Percentiles rank a stretch among this genome's conserved stretches.
Conservation (phyloP, 2,329 filamentous ascomycete genomes). For the Exophiala spinifera region DNA sequence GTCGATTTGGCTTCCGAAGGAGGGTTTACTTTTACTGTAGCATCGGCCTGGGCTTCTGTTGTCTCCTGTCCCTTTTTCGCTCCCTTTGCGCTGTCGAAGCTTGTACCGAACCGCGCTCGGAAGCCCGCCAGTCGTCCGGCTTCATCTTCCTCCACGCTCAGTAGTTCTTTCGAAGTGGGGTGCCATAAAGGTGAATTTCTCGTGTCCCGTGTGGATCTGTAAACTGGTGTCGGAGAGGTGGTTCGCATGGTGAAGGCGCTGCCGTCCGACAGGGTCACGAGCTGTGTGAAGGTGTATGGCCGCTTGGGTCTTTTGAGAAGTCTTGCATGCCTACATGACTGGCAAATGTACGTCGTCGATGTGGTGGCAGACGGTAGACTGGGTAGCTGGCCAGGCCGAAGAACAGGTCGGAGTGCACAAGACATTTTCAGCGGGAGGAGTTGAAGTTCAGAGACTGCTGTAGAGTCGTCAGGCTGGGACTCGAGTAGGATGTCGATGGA, state of each 20-base stretch:
- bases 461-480: background rate
- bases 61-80: slow-evolving; percentile 32
- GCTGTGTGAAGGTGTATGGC: slow-evolving; percentile 96
- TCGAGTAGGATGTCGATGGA: background rate
- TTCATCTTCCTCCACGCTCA: slow-evolving; percentile 92
- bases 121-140: slow-evolving; percentile 86
- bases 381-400: slow-evolving; percentile 24
- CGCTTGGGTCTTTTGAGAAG: slow-evolving; percentile 84
- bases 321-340: slow-evolving; percentile 74
- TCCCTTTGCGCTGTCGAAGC: slow-evolving; percentile 63
- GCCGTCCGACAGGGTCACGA: slow-evolving; percentile 88
- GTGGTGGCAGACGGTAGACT: slow-evolving; percentile 20
- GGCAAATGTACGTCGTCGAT: slow-evolving; percentile 45
- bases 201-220: slow-evolving; percentile 71
- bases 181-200: slow-evolving; percentile 92
- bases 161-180: slow-evolving; percentile 72
- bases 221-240: slow-evolving; percentile 53
- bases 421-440: slow-evolving; percentile 9
- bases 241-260: slow-evolving; percentile 63
- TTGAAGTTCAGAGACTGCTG: background rate
- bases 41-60: slow-evolving; percentile 30
- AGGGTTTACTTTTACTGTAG: background rate
- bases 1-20: slow-evolving; percentile 42
- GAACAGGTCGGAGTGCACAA: slow-evolving; percentile 25
- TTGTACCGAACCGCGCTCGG: slow-evolving; percentile 75